Evolutionary conservation across 73 alveolate species (phyloP), one percentile per base, ranked within the genome.

Genomic region (Paramecium pentaurelia): DNA sequence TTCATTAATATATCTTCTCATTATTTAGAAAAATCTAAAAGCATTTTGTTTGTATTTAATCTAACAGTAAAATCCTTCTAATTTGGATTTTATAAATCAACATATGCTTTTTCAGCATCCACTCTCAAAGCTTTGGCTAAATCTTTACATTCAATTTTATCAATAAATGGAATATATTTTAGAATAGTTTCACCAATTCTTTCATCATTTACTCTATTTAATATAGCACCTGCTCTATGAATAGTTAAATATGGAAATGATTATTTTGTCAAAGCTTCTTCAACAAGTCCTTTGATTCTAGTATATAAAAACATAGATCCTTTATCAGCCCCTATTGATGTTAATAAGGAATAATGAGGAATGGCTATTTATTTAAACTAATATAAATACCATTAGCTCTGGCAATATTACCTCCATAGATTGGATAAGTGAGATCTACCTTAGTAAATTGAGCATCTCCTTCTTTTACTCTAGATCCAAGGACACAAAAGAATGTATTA

Each of bases 391-490:
- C 60, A 89, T 71, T 89, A 11, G 54, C 30, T 14, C 30, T 83
- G 6, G 94, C 94, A 6, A 89, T 89, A 27, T 89, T 20, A 4
- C 89, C 94, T 18, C 94, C 94, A 58, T 83, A 89, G 37, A 71
- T 51, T 32, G 86, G 77, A 47, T 89, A 89, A 22, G 90, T 42
- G 16, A 36, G 77, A 71, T 89, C 94, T 0, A 71, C 94, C 51
- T 89, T 89, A 16, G 77, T 71, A 49, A 89, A 89, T 71, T 89
- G n/a, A 20, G 73, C 94, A 58, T 89, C 75, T 47, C 94, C 94
- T 51, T 89, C 94, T 27, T 89, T 89, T 7, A 88, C 75, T 88
- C 94, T 70, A 32, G 94, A 88, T 68, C 94, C 92, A 18, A 89
- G 54, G 12, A 83, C 71, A 60, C 94, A 89, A 89, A 89, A 89